Conservation (phyloP, 495 filamentous ascomycete species). For the Neurospora sp. region DNA sequence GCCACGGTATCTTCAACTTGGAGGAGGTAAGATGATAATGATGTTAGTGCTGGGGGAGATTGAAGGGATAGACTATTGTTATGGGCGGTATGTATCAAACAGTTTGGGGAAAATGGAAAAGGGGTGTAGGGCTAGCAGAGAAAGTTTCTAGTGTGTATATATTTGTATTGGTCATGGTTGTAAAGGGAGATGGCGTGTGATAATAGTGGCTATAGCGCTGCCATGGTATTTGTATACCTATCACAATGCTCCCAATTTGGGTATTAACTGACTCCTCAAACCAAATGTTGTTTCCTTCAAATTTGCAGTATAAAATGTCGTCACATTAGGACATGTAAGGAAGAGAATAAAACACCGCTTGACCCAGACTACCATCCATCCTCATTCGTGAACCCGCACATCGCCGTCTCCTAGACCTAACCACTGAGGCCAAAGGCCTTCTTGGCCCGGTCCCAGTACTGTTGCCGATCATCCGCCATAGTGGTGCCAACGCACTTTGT, state of each 20-base stretch:
- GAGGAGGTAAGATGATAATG: constrained; percentile 1
- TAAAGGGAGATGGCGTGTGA: not conserved
- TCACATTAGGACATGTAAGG: not conserved
- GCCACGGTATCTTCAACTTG: constrained; percentile 10
- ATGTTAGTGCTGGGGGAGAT: not conserved
- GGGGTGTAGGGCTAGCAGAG: not conserved
- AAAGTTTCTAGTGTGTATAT: not conserved
- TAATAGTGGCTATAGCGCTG: not conserved
- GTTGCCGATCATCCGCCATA: constrained; percentile 36
- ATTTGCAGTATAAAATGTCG: not conserved
- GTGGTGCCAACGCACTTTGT: constrained; percentile 49
- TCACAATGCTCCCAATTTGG: not conserved
- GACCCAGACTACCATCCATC: not conserved
- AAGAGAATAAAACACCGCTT: not conserved
- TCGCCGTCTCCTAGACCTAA: constrained; percentile 1
- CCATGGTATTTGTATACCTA: not conserved
- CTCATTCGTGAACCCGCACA: not conserved
- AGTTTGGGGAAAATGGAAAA: not conserved
- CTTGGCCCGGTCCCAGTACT: constrained; percentile 46
- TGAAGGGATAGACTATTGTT: not conserved
- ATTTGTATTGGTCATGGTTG: not conserved
- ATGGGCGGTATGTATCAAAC: not conserved
- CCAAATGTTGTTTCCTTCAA: not conserved
- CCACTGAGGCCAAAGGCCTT: constrained; percentile 23
- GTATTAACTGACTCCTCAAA: not conserved